These are phyloP conservation scores for Blastobotrys capitulatus DNA, from an alignment of 1,139 yeast genomes.

Conservation along the genomic window DNA sequence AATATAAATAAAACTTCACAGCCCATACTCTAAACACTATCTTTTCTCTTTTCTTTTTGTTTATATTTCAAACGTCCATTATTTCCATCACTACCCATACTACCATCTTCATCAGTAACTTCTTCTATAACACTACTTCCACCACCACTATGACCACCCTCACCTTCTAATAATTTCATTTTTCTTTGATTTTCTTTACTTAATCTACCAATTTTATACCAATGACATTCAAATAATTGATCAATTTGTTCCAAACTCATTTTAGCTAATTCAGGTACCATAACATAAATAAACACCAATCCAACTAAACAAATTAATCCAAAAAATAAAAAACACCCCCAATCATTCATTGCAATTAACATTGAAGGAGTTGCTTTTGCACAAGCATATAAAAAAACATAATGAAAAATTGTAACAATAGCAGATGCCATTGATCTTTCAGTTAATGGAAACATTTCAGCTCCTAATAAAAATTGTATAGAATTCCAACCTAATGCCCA, in stretches of 20 bases:
- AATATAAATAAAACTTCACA: too few species aligned
- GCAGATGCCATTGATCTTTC: slow-evolving; percentile 52
- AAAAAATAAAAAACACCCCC: slow-evolving; percentile 54
- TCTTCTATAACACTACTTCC: too few species aligned
- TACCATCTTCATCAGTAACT: too few species aligned
- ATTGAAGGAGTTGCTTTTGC: slow-evolving; percentile 53
- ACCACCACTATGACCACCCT: too few species aligned
- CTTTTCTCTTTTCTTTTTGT: too few species aligned
- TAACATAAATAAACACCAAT: slow-evolving; percentile 36
- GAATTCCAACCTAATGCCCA: slow-evolving; percentile 63
- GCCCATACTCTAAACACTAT: too few species aligned
- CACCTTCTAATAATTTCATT: neutral
- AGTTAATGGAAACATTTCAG: slow-evolving; percentile 54
- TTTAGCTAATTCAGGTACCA: slow-evolving; percentile 50
- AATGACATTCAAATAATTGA: slow-evolving; percentile 52
- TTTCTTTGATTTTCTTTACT: neutral
- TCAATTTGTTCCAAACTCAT: slow-evolving; percentile 54
- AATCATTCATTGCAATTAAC: slow-evolving; percentile 44
- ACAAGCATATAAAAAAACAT: slow-evolving; percentile 55
- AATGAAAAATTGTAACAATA: slow-evolving; percentile 38
- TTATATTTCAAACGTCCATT: too few species aligned
- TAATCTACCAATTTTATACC: slow-evolving; percentile 36
- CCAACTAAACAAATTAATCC: slow-evolving; percentile 14
- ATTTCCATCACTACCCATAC: too few species aligned
- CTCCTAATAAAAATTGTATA: slow-evolving; percentile 52